Conservation (phyloP, 2,329 filamentous ascomycete genomes). For the Balansia obtecta region DNA sequence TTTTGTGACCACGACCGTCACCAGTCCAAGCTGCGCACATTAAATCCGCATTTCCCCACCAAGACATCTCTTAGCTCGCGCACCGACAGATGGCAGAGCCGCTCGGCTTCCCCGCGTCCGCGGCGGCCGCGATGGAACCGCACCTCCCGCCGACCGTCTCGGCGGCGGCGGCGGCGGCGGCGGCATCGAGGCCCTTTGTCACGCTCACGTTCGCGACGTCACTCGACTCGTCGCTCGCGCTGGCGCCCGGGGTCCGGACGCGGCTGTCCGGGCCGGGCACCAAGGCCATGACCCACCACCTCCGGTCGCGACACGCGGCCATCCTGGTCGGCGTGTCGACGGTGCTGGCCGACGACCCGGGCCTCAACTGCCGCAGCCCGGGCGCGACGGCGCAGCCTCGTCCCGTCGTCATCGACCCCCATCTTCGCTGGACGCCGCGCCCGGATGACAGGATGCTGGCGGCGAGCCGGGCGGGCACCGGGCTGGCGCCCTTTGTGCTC, state of each 20-base stretch:
- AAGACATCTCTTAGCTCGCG: too few species aligned
- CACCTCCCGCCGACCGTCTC: constrained; percentile 22
- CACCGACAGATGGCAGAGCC: constrained; percentile 24
- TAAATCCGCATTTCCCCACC: too few species aligned
- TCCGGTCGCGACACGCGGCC: constrained; percentile 70
- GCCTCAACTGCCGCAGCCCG: constrained; percentile 67
- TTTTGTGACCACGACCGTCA: too few species aligned
- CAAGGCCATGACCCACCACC: constrained; percentile 87
- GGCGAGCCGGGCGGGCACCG: constrained; percentile 50
- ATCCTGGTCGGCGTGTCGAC: constrained; percentile 81
- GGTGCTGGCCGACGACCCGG: constrained; percentile 72
- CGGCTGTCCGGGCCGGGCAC: constrained; percentile 69
- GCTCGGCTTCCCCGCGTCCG: constrained; percentile 20
- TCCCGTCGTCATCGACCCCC: constrained; percentile 73
- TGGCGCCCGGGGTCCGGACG: constrained; percentile 70
- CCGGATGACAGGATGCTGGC: constrained; percentile 51
- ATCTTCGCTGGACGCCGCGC: constrained; percentile 56
- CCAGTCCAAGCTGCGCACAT: too few species aligned
- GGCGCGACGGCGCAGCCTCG: constrained; percentile 57
- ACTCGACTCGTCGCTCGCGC: constrained; percentile 68
- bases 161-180: too few species aligned
- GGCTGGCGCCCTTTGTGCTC: constrained; percentile 63
- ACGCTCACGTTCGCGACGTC: constrained; percentile 88
- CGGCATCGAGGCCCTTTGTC: constrained; percentile 35
- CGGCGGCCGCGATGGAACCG: constrained; percentile 20